Evolutionary conservation across 73 alveolate genomes (phyloP).

Genomic region (Urostyla sp.): DNA sequence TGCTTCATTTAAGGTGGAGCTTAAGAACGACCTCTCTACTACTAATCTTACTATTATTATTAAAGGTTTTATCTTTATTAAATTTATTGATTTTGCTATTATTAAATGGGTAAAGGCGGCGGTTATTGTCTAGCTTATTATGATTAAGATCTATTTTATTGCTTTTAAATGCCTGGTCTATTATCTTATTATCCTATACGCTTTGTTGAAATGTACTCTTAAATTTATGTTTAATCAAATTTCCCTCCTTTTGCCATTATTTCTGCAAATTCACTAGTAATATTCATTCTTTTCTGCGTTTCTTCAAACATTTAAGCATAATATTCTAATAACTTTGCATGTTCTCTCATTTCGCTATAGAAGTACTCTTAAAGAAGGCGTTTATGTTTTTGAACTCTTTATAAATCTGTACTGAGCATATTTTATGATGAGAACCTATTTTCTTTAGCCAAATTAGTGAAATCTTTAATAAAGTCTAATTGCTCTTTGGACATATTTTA

Average conservation of each 20-base stretch:
- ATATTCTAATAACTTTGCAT: conserved; percentile 37
- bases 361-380: neutral
- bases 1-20: conserved; percentile 48
- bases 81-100: too few species aligned
- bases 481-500: neutral
- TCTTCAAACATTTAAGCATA: conserved; percentile 46
- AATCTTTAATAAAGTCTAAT: neutral
- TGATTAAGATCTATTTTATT: conserved; percentile 6
- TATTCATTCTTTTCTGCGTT: neutral
- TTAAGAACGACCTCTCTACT: conserved; percentile 48
- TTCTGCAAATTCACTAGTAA: neutral
- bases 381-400: conserved; percentile 28
- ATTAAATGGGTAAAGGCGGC: neutral
- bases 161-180: conserved; percentile 40
- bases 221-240: neutral
- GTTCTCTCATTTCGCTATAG: conserved; percentile 36
- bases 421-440: neutral
- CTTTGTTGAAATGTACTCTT: conserved; percentile 18
- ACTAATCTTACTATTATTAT: too few species aligned
- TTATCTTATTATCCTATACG: conserved; percentile 5
- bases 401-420: neutral
- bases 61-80: too few species aligned
- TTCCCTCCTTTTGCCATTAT: conserved; percentile 16
- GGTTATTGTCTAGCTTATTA: neutral
- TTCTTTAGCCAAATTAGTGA: neutral